Percentiles rank a stretch among this genome's conserved stretches.
Evolutionary conservation across 202 grass and related monocot species (phyloP).

Genomic region (Musa balbisiana): DNA sequence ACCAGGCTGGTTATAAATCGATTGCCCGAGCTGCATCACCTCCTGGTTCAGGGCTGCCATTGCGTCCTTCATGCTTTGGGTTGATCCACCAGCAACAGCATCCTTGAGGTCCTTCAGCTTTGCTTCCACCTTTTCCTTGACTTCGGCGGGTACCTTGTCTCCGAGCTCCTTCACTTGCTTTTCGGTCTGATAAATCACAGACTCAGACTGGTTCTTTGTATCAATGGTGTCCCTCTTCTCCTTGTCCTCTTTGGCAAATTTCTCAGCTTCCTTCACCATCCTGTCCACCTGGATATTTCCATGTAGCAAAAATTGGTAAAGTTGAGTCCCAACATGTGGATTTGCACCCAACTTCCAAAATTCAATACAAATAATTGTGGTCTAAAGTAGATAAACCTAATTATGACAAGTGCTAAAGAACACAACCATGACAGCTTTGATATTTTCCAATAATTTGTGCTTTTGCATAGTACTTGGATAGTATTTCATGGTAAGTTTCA

Average conservation of each 20-base stretch:
- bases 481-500: too few relatives aligned
- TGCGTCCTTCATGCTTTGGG: constrained; percentile 14
- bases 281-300: constrained; percentile 5
- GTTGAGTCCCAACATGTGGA: too few relatives aligned
- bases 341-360: too few relatives aligned
- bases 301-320: neutral
- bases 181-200: constrained; percentile 14
- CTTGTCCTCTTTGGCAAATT: constrained; percentile 20
- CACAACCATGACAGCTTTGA: too few relatives aligned
- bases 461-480: too few relatives aligned
- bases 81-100: neutral
- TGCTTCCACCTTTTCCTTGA: constrained; percentile 18
- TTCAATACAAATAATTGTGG: too few relatives aligned
- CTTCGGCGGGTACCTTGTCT: constrained; percentile 5
- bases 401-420: too few relatives aligned
- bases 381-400: too few relatives aligned
- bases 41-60: constrained; percentile 21
- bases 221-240: constrained; percentile 17
- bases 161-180: constrained; percentile 20
- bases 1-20: constrained; percentile 15
- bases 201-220: constrained; percentile 17
- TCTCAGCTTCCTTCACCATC: constrained; percentile 24
- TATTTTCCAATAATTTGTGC: too few relatives aligned
- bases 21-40: constrained; percentile 18
- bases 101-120: constrained; percentile 18